Evolutionary conservation across 2,329 filamentous ascomycete genomes (phyloP), one percentile per base, ranked within the genome.

Genomic region (Orbilia brochopaga): DNA sequence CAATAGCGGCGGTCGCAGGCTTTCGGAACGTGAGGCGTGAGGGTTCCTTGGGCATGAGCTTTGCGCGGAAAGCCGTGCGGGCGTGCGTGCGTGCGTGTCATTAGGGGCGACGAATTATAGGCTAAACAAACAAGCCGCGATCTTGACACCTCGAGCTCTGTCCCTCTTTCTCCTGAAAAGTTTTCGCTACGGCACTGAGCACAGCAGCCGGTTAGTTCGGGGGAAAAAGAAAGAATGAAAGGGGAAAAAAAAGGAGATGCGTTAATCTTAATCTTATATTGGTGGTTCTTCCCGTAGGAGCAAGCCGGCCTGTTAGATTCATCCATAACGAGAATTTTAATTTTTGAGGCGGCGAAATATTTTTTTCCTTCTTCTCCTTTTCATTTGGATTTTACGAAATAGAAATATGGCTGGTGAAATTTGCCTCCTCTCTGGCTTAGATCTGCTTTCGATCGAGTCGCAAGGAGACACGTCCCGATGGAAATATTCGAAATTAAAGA

Each of bases 261-360:
- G 37, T 59, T 70, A 70, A 70, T 70, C 66, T 64, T 70, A 64
- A 64, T 55, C 46, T 19, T 27, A 55, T 54, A 53, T 60, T 69
- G 44, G 44, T 48, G 44, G 44, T 23, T 48, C 44, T 48, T 48
- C 44, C 44, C 44, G 44, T 19, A 48, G 17, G 37, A 17, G 37
- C 37, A 42, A 42, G 37, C 37, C 13, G 37, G 37, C 37, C n/a
- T 42, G 37, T 23, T 48, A 15, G 8, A 48, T 48, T 48, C 44
- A 48, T 48, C 44, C 44, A 48, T 8, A 42, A 13, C 13, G n/a
- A 42, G 37, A 42, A 42, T 42, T 42, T 42, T 42, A 42, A 42
- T 15, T 42, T 42, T 42, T 5, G 11, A 2, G n/a, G 37, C 37
- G 51, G 46, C 46, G 56, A 60, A 48, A 59, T 40, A 60, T 42